Evolutionary conservation across 1,284 basidiomycete genomes (phyloP).

Genomic region (Malassezia globosa): DNA sequence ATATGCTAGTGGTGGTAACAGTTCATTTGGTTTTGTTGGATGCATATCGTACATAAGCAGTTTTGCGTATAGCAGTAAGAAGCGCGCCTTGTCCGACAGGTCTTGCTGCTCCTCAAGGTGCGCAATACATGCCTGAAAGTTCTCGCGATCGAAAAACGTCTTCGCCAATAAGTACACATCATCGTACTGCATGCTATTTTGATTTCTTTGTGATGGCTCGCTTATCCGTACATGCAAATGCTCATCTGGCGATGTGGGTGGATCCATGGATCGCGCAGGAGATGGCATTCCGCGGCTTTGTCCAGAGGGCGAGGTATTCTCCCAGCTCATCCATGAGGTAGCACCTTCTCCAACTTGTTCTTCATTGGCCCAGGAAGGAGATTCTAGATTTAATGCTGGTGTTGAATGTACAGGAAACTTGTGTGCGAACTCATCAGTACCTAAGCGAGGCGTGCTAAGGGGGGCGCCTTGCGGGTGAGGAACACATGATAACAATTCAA

Average conservation of each 20-base stretch:
- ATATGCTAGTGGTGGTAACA: constrained; percentile 20
- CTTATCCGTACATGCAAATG: constrained; percentile 5
- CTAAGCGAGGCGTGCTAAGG: background rate
- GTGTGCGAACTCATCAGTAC: background rate
- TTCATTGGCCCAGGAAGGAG: constrained; percentile 4
- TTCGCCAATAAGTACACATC: constrained; percentile 59
- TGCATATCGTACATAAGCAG: constrained; percentile 54
- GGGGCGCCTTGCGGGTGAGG: constrained; percentile 3
- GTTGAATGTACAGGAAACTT: constrained; percentile 37
- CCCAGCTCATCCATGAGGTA: constrained; percentile 21
- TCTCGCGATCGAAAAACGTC: constrained; percentile 64
- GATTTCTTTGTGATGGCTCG: background rate
- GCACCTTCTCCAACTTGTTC: background rate
- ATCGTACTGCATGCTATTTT: constrained; percentile 1
- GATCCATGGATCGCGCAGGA: background rate
- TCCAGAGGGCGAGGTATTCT: constrained; percentile 1
- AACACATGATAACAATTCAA: constrained; percentile 31
- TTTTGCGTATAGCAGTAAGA: constrained; percentile 67
- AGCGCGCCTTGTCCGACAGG: constrained; percentile 55
- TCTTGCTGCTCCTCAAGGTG: constrained; percentile 21
- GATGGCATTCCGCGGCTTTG: background rate
- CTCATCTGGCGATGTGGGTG: constrained; percentile 1
- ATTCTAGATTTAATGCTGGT: constrained; percentile 26
- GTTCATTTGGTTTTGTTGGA: constrained; percentile 27
- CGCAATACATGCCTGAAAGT: constrained; percentile 63